Evolutionary conservation across 192 early-diverging fungal genomes (phyloP), one percentile per base, ranked within the genome.

Genomic region (Dispira simplex): DNA sequence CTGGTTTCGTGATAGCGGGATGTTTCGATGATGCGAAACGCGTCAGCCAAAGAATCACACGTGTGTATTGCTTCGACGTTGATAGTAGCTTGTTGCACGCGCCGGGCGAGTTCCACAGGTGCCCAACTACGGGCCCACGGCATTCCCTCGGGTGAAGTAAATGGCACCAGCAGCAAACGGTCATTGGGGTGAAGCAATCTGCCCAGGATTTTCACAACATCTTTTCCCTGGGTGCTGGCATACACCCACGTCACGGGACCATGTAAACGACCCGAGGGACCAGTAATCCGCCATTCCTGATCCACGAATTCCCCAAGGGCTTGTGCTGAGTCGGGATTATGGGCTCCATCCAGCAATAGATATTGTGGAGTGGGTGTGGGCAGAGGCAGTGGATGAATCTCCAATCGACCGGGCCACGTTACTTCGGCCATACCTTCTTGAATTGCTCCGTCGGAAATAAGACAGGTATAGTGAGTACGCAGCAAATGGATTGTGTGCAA

Each of bases 331-430:
- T 54, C 52, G 20, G 26, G n/a, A n/a, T 54, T 54, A 25, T 54
- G 52, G 8, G 52, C 52, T 8, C 52, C 52, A 20, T 54, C 52
- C 8, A 54, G 10, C 20, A 54, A 20, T 20, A 54, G n/a, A 12
- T 54, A 18, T 8, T 23, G 20, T 8, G 9, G 11, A 25, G 8
- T 18, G 10, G 52, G 9, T 10, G 20, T 8, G 10, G 11, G 9
- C 52, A 18, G 20, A 14, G 63, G 68, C 16, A 49, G 25, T 9
- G 71, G 62, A 45, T 27, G 20, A 3, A 21, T 13, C 60, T 91
- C 84, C 56, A 93, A 55, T n/a, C 91, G 73, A n/a, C 91, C 91
- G 0, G 85, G 86, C 86, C 88, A 90, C 20, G 70, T 55, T 0
- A 83, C 81, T 8, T 59, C 25, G 16, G 64, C 25, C 39, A 93